phyloP scores from a whole-genome alignment of 306 rosid genomes.

The Hippophae tibetana region DNA sequence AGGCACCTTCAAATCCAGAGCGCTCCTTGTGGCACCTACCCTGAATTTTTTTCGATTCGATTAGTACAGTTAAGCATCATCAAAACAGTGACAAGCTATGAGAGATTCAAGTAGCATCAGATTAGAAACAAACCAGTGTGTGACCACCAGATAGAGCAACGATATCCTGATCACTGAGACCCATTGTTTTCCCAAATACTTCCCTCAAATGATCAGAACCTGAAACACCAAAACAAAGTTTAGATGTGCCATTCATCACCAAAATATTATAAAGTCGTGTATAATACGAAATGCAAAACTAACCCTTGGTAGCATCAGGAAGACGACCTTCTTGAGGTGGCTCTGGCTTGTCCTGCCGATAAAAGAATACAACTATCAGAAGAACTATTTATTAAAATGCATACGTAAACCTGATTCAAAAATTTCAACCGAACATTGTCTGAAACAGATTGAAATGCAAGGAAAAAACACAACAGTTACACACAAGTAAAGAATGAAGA shows the following conservation, averaged over 20 bases:
- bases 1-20: constrained; percentile 95
- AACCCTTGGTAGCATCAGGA: constrained; percentile 79
- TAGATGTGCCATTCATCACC: background rate
- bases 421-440: too few relatives aligned
- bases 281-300: background rate
- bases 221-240: constrained; percentile 15
- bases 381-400: too few relatives aligned
- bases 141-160: constrained; percentile 95
- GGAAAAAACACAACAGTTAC: too few relatives aligned
- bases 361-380: background rate
- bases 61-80: too few relatives aligned
- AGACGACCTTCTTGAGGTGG: constrained; percentile 94
- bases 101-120: background rate
- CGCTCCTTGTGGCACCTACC: constrained; percentile 98
- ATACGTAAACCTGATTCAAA: too few relatives aligned
- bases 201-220: constrained; percentile 85
- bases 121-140: constrained; percentile 46
- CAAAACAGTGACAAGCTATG: too few relatives aligned
- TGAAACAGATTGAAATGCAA: too few relatives aligned
- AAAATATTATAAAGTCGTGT: background rate
- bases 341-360: constrained; percentile 58
- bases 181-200: constrained; percentile 73
- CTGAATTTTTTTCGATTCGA: constrained; percentile 16
- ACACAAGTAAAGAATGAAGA: too few relatives aligned
- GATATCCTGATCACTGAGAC: constrained; percentile 78